Evolutionary conservation across 2,329 filamentous ascomycete species (phyloP), one percentile per base, ranked within the genome.

Genomic region (Talaromyces rugulosus): DNA sequence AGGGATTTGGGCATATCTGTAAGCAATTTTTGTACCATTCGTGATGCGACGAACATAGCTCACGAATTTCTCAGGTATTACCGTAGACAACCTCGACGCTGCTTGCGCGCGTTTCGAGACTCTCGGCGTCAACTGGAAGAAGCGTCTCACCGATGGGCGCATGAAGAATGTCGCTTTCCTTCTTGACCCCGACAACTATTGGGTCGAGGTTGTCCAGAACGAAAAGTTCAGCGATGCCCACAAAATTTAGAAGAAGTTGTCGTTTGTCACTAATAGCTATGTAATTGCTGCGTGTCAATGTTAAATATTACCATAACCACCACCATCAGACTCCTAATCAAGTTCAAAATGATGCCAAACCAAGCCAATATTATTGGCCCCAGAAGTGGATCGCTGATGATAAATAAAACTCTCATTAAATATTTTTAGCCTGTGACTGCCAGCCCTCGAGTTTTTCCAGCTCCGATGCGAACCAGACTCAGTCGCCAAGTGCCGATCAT

Each of bases 121-220:
- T 60, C 80, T 91, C 72, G 85, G 89, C 5, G 89, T 94, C 60
- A 88, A 85, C 76, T 99, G 92, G 91, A 96, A 96, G 87, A 98
- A 98, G 87, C 85, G 91, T 66, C 83, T 98, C 64, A 96, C 91
- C 1, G 94, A 98, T 66, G 94, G 94, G 1, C 76, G 81, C 55
- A 96, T 97, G 93, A 94, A 91, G 83, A 91, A 95, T 66, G 88
- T 98, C 59, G 95, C 95, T 0, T 98, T 98, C 73, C 79, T 98
- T 54, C 81, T 96, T 55, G 94, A 94, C 68, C 92, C 93, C 0
- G 92, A 96, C 77, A 86, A 85, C 56, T 96, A 96, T 78, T 96
- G 90, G 91, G 84, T 80, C 63, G 85, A 87, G 73, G 77, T 88
- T 36, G 80, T 96, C 57, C 91, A 96, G 80, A 96, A 96, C 70